These are phyloP conservation scores for Brassica balearica DNA, from an alignment of 441 rosid genomes.

Conservation along the genomic window DNA sequence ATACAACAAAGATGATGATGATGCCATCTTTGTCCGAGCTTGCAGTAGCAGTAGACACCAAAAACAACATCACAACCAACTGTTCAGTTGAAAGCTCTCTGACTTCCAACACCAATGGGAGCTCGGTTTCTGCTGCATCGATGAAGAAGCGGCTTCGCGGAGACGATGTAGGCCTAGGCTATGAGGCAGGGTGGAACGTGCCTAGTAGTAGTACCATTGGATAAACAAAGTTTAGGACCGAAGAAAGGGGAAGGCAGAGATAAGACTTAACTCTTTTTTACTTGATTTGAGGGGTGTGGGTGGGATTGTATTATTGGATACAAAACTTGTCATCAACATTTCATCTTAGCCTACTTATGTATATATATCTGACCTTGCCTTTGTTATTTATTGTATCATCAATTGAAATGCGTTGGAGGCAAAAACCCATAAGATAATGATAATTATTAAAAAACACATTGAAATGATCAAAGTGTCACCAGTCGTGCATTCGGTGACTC, in stretches of 20 bases:
- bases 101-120: constrained; percentile 62
- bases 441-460: not conserved
- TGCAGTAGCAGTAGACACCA: constrained; percentile 66
- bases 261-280: constrained; percentile 28
- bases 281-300: constrained; percentile 27
- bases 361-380: constrained; percentile 14
- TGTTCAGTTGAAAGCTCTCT: constrained; percentile 80
- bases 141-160: constrained; percentile 78
- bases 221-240: constrained; percentile 31
- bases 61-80: constrained; percentile 59
- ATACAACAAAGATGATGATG: constrained; percentile 49
- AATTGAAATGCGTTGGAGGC: not conserved
- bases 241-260: constrained; percentile 39
- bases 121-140: constrained; percentile 59
- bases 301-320: constrained; percentile 38
- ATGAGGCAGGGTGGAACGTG: constrained; percentile 81
- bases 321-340: constrained; percentile 27
- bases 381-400: not conserved
- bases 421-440: not conserved
- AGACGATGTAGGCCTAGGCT: constrained; percentile 56
- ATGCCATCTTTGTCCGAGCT: constrained; percentile 73
- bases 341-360: constrained; percentile 13
- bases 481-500: not conserved
- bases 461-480: constrained; percentile 39
- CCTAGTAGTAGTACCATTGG: constrained; percentile 48